phyloP scores from a whole-genome alignment of 805 yeast genomes.

The Wickerhamiella brachini region DNA sequence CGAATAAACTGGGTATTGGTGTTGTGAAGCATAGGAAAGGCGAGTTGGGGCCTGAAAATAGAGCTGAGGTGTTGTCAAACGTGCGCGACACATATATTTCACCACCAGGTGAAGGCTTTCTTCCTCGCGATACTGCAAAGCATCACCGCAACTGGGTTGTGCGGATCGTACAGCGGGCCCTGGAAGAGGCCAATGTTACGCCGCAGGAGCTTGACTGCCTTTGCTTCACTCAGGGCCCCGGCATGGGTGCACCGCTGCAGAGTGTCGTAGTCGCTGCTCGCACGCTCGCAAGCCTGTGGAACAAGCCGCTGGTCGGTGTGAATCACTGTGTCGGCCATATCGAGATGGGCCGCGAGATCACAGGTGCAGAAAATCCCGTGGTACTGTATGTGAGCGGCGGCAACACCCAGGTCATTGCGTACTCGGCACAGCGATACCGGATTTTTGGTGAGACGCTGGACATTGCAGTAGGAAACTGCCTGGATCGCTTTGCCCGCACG shows the following conservation, averaged over 20 bases:
- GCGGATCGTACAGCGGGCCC: slow-evolving; percentile 51
- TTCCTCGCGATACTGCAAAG: slow-evolving; percentile 92
- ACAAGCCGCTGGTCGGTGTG: slow-evolving; percentile 79
- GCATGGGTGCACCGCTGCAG: slow-evolving; percentile 98
- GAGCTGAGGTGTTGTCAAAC: slow-evolving; percentile 72
- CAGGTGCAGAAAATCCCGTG: slow-evolving; percentile 96
- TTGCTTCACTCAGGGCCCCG: slow-evolving; percentile 96
- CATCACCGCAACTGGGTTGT: slow-evolving; percentile 95
- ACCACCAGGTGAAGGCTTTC: slow-evolving; percentile 96
- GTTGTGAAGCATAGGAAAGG: slow-evolving; percentile 65
- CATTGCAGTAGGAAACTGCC: slow-evolving; percentile 93
- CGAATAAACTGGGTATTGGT: slow-evolving; percentile 93
- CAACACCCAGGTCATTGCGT: slow-evolving; percentile 95
- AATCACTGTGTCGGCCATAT: slow-evolving; percentile 97
- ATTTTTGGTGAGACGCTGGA: slow-evolving; percentile 99
- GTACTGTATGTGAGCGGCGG: slow-evolving; percentile 97
- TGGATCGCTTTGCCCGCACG: slow-evolving; percentile 91
- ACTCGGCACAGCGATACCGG: slow-evolving; percentile 81
- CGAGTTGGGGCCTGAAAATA: slow-evolving; percentile 37
- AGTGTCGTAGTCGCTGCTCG: slow-evolving; percentile 89
- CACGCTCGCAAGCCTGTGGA: slow-evolving; percentile 66
- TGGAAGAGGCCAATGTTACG: slow-evolving; percentile 43
- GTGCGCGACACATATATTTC: slow-evolving; percentile 89
- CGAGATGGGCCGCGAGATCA: slow-evolving; percentile 97
- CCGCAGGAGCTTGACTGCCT: slow-evolving; percentile 35